Evolutionary conservation across 148 eudicot genomes (phyloP).

Genomic region (Rhododendron vialii): DNA sequence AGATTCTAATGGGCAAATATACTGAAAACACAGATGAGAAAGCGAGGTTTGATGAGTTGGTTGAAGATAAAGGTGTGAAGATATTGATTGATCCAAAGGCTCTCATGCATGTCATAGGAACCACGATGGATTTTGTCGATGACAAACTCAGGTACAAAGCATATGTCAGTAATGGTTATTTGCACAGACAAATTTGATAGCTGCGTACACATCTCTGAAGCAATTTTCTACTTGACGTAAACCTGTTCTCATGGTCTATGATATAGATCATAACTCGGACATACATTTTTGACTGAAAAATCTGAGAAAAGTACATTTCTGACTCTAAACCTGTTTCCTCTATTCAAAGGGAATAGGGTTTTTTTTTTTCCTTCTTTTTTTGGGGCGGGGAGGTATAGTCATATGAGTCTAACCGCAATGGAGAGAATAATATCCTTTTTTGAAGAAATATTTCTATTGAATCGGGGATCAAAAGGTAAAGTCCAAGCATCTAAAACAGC

Average conservation of each 20-base stretch:
- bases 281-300: not conserved
- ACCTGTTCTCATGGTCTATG: not conserved
- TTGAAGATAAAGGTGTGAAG: slow-evolving; percentile 96
- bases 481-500: not conserved
- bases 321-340: not conserved
- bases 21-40: slow-evolving; percentile 61
- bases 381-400: no score
- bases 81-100: slow-evolving; percentile 95
- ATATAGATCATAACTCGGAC: not conserved
- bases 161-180: not conserved
- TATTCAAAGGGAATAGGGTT: not conserved
- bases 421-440: not conserved
- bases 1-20: not conserved
- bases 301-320: not conserved
- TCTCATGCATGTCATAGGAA: slow-evolving; percentile 94
- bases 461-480: not conserved
- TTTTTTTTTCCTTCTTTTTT: no score
- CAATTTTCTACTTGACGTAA: not conserved
- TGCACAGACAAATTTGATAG: not conserved
- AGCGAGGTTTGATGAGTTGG: slow-evolving; percentile 90
- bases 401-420: not conserved
- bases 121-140: slow-evolving; percentile 93
- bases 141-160: slow-evolving; percentile 74
- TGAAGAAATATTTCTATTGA: not conserved
- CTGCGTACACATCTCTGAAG: not conserved